Conservation (phyloP, 2,329 filamentous ascomycete species). For the Apiospora hydei region DNA sequence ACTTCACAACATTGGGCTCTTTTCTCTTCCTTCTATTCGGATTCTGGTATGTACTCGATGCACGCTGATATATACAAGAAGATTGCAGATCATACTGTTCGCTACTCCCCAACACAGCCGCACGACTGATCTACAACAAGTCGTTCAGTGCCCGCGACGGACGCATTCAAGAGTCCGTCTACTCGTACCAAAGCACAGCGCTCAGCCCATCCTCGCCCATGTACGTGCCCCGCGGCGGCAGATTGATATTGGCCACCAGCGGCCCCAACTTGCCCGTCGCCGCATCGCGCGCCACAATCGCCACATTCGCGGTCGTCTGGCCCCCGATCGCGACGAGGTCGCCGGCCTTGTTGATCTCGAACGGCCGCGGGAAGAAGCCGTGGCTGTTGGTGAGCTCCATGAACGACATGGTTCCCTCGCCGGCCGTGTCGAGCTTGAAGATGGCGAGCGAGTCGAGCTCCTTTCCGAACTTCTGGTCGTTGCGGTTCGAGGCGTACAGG, state of each 20-base stretch:
- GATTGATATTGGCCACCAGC: constrained; percentile 26
- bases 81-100: too few species aligned
- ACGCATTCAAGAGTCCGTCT: not conserved
- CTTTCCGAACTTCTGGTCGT: constrained; percentile 26
- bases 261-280: constrained; percentile 25
- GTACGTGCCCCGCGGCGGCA: constrained; percentile 27
- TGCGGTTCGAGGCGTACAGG: constrained; percentile 27
- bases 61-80: not conserved
- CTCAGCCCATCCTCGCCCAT: constrained; percentile 29
- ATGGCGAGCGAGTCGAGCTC: constrained; percentile 26
- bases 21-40: too few species aligned
- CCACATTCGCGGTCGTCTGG: constrained; percentile 27
- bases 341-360: constrained; percentile 26
- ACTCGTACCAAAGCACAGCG: constrained; percentile 29
- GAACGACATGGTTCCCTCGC: constrained; percentile 19
- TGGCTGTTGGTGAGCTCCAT: constrained; percentile 22
- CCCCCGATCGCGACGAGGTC: constrained; percentile 26
- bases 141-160: too few species aligned
- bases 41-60: not conserved
- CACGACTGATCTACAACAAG: too few species aligned
- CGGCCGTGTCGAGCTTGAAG: not conserved
- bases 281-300: constrained; percentile 24
- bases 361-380: constrained; percentile 26
- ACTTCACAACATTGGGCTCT: too few species aligned
- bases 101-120: too few species aligned